Base-by-base conservation (phyloP, 257 asterid species). In the Fraxinus pennsylvanica region DNA sequence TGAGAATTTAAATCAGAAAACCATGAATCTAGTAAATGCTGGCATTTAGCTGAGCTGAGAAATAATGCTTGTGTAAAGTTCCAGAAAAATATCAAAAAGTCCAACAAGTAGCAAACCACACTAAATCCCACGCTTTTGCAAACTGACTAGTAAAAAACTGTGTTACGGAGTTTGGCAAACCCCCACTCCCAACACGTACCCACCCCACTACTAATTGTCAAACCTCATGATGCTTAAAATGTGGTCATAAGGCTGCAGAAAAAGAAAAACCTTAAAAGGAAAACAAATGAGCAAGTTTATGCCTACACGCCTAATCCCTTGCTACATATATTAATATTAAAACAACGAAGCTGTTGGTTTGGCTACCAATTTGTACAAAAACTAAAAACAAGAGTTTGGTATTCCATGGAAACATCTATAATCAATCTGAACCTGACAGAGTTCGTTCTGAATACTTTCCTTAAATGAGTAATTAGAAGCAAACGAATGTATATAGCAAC, bases 401-500 rank as follows among this genome's bases (percentile, higher is more conserved):
- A 74, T 33, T 69, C 43, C 33, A 59, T 35, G 4, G 69, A 80
- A 50, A 52, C 65, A 47, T 32, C 33, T 30, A 41, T 59, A 43
- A 33, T 45, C 33, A 68, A 25, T 74, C 35, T 68, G 41, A 68
- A 80, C 12, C 47, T 22, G 50, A 68, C 59, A 65, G 69, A 3
- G 59, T 72, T 21, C 54, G 19, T 59, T 8, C 6, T 9, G 15
- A 43, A 35, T 65, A 25, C 21, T 72, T 66, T 52, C 70, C 29
- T 29, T 10, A 69, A 36, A 75, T 71, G 33, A 68, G 36, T 21
- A 71, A 68, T 27, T 73, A 22, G 21, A 67, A 22, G 72, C 43
- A 33, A 41, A 33, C 17, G 65, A 63, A 67, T 4, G 21, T 43
- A 19, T 4, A 33, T 47, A 69, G 43, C 9, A 75, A 78, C 68